These are phyloP conservation scores for Solanum hybrid DNA, from an alignment of 305 asterid genomes.

Conservation along the genomic window DNA sequence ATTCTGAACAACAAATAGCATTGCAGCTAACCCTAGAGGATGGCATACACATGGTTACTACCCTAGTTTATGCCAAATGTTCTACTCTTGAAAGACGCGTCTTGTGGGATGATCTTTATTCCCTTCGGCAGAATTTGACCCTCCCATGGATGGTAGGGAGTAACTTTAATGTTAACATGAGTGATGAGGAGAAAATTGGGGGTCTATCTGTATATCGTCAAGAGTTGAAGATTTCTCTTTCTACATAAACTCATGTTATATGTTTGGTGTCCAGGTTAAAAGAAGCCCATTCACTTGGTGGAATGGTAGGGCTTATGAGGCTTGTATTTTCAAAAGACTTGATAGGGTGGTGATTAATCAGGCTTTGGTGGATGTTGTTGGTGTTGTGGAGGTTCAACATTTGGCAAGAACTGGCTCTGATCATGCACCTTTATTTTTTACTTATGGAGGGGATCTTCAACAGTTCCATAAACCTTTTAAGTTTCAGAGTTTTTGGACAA, in stretches of 20 bases:
- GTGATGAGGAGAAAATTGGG: neutral
- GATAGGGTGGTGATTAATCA: neutral
- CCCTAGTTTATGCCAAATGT: neutral
- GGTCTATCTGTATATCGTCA: neutral
- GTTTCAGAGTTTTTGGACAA: neutral
- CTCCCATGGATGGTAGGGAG: neutral
- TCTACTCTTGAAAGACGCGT: neutral
- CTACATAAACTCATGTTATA: neutral
- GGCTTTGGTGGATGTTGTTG: neutral
- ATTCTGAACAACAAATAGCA: neutral
- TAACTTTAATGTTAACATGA: neutral
- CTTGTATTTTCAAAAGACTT: neutral
- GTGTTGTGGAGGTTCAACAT: neutral
- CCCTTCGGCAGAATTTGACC: neutral
- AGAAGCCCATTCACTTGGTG: neutral
- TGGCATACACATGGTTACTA: neutral
- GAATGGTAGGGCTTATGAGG: neutral
- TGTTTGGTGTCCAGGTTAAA: neutral
- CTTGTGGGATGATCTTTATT: neutral
- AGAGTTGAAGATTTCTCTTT: neutral
- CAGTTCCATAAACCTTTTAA: neutral
- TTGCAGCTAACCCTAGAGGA: neutral
- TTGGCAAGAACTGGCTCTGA: neutral
- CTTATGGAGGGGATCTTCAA: neutral
- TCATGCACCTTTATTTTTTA: neutral